Conservation (phyloP, 768 basidiomycete genomes). For the Roridomyces roridus region DNA sequence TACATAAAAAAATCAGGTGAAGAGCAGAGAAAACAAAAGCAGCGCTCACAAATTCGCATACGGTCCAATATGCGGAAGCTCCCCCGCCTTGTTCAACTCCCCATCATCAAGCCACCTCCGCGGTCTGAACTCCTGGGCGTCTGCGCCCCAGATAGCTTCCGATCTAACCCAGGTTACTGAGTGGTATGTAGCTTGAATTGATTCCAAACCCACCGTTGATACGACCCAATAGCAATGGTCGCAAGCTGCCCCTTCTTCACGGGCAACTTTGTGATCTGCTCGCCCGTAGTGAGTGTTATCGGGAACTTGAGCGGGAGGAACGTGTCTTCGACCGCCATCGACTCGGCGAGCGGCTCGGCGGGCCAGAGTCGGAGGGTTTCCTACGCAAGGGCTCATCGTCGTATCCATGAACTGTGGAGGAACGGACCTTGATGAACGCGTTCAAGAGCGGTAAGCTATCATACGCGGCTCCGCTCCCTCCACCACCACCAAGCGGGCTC, state of each 20-base stretch:
- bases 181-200: not conserved
- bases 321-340: conserved; percentile 12
- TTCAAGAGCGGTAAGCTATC: not conserved
- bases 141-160: conserved; percentile 23
- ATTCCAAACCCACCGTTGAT: conserved; percentile 7
- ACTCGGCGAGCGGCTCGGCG: no score
- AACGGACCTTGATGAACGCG: not conserved
- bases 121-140: conserved; percentile 27
- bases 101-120: conserved; percentile 3
- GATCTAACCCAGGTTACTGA: conserved; percentile 1
- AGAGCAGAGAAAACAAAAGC: not conserved
- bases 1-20: not conserved
- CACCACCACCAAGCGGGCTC: no score
- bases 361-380: no score
- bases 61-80: not conserved
- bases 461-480: not conserved
- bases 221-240: conserved; percentile 14
- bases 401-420: no score
- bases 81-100: conserved; percentile 1
- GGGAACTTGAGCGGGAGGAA: conserved; percentile 20
- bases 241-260: conserved; percentile 15
- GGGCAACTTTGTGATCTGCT: conserved; percentile 11
- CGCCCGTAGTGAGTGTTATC: conserved; percentile 9
- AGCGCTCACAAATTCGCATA: conserved; percentile 7
- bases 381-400: no score